Evolutionary conservation across 148 eudicot species (phyloP).

Genomic region (Diospyros kaki): DNA sequence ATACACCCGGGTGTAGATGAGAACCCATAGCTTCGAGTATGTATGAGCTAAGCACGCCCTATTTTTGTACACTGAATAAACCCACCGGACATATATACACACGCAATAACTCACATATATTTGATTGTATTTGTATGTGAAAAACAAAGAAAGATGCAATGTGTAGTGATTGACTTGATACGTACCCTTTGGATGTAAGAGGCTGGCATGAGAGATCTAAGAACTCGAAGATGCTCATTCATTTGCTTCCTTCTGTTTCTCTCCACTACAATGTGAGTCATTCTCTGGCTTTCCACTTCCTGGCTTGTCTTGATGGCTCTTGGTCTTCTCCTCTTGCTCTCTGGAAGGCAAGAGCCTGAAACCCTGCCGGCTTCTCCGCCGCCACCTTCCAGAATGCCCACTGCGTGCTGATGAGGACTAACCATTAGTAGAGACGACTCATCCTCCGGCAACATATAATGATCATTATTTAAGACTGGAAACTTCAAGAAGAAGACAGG

Average conservation of each 20-base stretch:
- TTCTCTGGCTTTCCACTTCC: constrained; percentile 93
- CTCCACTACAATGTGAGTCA: constrained; percentile 95
- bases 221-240: constrained; percentile 94
- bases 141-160: too few species aligned
- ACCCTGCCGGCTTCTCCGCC: too few species aligned
- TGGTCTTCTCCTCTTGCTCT: constrained; percentile 85
- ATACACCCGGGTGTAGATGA: too few species aligned
- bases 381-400: too few species aligned
- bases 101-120: too few species aligned
- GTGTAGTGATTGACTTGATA: too few species aligned
- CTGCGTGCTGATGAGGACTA: background rate
- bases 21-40: too few species aligned
- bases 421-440: constrained; percentile 13
- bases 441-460: constrained; percentile 11
- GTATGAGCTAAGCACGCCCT: too few species aligned
- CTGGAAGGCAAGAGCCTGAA: too few species aligned
- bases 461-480: constrained; percentile 52
- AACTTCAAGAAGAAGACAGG: constrained; percentile 67
- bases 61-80: too few species aligned
- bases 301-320: constrained; percentile 70
- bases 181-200: constrained; percentile 95
- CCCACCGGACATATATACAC: too few species aligned
- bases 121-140: too few species aligned
- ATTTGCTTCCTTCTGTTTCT: constrained; percentile 94
- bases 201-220: constrained; percentile 96